Conservation (phyloP, 768 basidiomycete genomes). For the Termitomyces eurrhizus region DNA sequence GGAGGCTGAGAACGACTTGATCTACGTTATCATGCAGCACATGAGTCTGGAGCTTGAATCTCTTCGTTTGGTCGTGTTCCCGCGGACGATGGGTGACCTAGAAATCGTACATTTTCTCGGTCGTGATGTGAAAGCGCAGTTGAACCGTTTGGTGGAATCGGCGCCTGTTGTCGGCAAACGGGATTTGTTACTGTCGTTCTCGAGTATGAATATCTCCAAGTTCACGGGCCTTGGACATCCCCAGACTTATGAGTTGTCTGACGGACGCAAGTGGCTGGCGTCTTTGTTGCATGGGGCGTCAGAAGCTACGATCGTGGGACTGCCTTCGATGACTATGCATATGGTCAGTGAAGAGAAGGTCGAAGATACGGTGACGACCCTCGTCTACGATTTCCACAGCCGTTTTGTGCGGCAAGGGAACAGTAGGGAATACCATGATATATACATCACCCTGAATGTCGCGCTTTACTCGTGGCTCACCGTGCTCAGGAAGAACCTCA, state of each 20-base stretch:
- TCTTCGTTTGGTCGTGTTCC: slow-evolving; percentile 72
- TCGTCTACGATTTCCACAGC: slow-evolving; percentile 73
- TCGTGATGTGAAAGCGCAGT: slow-evolving; percentile 60
- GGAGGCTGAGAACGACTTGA: slow-evolving; percentile 57
- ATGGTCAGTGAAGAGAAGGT: slow-evolving; percentile 69
- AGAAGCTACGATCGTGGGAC: slow-evolving; percentile 73
- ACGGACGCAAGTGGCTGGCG: slow-evolving; percentile 56
- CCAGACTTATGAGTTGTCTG: slow-evolving; percentile 32
- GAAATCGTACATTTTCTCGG: slow-evolving; percentile 78
- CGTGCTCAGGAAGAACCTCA: slow-evolving; percentile 67
- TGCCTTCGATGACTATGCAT: slow-evolving; percentile 78
- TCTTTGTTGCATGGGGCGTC: slow-evolving; percentile 54
- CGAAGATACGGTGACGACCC: slow-evolving; percentile 33
- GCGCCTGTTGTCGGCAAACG: slow-evolving; percentile 49
- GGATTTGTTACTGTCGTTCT: slow-evolving; percentile 68
- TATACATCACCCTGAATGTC: slow-evolving; percentile 84
- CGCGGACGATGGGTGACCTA: slow-evolving; percentile 71
- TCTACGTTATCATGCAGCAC: slow-evolving; percentile 64
- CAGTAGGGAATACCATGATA: slow-evolving; percentile 61
- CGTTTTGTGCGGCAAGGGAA: slow-evolving; percentile 54
- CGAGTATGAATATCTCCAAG: slow-evolving; percentile 73
- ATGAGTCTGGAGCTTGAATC: slow-evolving; percentile 66
- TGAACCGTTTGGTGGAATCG: slow-evolving; percentile 59
- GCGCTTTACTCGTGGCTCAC: slow-evolving; percentile 81
- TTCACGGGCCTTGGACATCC: slow-evolving; percentile 59